Evolutionary conservation across 306 rosid species (phyloP), one percentile per base, ranked within the genome.

Genomic region (Cucurbita maxima): DNA sequence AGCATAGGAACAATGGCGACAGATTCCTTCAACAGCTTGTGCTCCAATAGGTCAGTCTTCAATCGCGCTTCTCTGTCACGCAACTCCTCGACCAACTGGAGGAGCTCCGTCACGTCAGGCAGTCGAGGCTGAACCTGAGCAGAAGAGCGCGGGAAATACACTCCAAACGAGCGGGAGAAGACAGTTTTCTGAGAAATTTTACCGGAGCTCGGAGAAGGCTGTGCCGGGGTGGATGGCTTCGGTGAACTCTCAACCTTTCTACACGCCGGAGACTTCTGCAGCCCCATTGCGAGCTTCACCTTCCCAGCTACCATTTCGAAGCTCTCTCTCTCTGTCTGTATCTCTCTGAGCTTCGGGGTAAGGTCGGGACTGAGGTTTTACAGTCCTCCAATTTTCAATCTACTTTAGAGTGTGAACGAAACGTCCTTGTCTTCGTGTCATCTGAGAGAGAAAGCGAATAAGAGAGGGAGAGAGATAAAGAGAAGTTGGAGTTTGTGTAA

Each of bases 61-160:
- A 95, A 48, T 36, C 83, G 89, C 16, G 97, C 88, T 86, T 95
- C 99, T 7, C 99, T 86, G 77, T 95, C 99, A 0, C 99, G 96
- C 63, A 95, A 90, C 76, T 87, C 95, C 71, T 95, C 99, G 0
- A 95, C 96, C 0, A 86, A 53, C 2, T 92, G 94, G 73, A 91
- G 85, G 7, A 95, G 96, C 83, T 91, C 99, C 34, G 91, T 54
- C 20, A 88, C 92, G 86, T 95, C 99, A 1, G 96, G 99, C 0
- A 97, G 97, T 6, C 80, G 80, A 3, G 99, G 99, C 84, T 95
- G 99, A 1, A 95, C 99, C 89, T 95, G 99, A 13, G 97, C 89
- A 6, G 96, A 89, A 52, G 97, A 82, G 75, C 99, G 97, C 0
- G 99, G 99, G 73, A 95, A 95, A 82, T 91, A 91, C 1, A 76